These are phyloP conservation scores for Barbatosphaeria neglecta DNA, from an alignment of 495 filamentous ascomycete species.

Conservation along the genomic window DNA sequence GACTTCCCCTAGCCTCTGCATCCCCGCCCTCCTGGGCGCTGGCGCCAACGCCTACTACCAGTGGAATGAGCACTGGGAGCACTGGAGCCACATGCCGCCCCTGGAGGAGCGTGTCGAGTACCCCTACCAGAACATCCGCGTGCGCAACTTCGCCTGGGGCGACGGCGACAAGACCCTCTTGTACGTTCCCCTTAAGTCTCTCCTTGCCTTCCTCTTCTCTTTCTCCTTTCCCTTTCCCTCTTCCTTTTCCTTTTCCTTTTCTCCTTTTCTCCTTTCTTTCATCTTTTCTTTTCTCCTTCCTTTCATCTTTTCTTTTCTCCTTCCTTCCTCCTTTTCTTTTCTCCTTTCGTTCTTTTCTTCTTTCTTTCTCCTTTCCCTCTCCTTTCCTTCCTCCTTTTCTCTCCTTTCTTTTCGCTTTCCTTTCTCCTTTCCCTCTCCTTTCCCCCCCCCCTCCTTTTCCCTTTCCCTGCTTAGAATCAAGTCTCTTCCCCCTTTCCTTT, in stretches of 20 bases:
- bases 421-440: not conserved
- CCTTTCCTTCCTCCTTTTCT: no score
- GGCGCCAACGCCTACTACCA: constrained; percentile 72
- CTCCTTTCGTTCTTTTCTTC: no score
- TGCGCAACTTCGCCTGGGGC: constrained; percentile 84
- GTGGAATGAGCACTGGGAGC: constrained; percentile 94
- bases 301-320: no score
- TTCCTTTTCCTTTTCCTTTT: no score
- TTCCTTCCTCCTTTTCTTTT: no score
- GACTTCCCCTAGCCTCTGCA: constrained; percentile 41
- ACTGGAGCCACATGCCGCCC: constrained; percentile 75
- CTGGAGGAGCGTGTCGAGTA: constrained; percentile 84
- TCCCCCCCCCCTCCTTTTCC: no score
- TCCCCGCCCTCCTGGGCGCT: constrained; percentile 59
- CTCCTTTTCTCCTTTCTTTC: no score
- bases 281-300: no score
- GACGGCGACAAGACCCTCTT: constrained; percentile 69
- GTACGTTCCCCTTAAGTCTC: constrained; percentile 16
- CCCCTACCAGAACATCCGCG: constrained; percentile 86
- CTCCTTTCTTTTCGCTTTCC: no score
- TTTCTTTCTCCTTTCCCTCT: no score
- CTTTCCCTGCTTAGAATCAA: no score
- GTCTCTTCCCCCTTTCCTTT: no score
- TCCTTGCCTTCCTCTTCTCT: constrained; percentile 1
- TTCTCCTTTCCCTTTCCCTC: not conserved